Percentiles rank a stretch among this genome's conserved stretches.
These are phyloP conservation scores for Vanrija pseudolonga DNA, from an alignment of 1,284 basidiomycete species.

Conservation along the genomic window DNA sequence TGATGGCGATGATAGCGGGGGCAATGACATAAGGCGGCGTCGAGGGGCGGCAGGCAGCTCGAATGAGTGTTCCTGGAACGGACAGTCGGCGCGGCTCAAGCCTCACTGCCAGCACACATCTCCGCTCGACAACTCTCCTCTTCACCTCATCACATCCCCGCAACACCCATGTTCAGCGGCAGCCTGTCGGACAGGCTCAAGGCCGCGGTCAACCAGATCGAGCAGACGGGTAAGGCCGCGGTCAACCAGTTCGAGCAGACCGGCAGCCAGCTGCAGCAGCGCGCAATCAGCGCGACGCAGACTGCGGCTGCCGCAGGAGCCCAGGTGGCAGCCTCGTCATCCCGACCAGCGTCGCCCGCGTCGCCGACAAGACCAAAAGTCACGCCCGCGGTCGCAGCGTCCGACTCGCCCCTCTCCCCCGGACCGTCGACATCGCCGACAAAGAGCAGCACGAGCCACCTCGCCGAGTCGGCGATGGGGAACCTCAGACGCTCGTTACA, in stretches of 20 bases:
- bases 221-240: slow-evolving; percentile 30
- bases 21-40: neutral
- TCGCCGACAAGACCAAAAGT: neutral
- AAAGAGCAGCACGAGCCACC: slow-evolving; percentile 8
- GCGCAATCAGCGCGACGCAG: slow-evolving; percentile 21
- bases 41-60: too few relatives aligned
- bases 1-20: neutral
- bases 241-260: neutral
- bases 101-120: too few relatives aligned
- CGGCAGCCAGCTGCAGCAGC: slow-evolving; percentile 28
- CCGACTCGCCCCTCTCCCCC: neutral
- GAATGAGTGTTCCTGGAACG: too few relatives aligned
- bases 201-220: slow-evolving; percentile 40
- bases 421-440: neutral
- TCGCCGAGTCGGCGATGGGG: slow-evolving; percentile 38
- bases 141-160: neutral
- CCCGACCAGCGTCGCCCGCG: neutral
- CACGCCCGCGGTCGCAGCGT: neutral
- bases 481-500: slow-evolving; percentile 35
- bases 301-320: neutral
- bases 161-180: slow-evolving; percentile 28
- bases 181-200: slow-evolving; percentile 41
- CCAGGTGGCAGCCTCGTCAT: neutral
- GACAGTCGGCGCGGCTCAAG: too few relatives aligned
- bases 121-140: neutral